A percentile compares a stretch with the other conserved stretches of the same genome.
Conservation (phyloP, 345 rosid genomes). For the Hibiscus trionum region DNA sequence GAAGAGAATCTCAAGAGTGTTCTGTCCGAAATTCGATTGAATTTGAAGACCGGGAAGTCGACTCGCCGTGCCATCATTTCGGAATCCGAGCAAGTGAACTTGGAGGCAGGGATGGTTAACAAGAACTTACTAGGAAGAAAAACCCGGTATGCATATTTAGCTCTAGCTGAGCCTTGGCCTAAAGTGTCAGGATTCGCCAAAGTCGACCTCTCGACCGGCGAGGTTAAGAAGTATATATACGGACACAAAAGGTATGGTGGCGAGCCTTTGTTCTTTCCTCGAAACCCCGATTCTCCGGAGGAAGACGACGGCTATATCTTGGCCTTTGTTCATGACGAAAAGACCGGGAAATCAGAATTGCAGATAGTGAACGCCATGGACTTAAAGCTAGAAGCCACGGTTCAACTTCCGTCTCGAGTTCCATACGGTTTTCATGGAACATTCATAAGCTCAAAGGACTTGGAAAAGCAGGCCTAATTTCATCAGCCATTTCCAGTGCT, state of each 20-base stretch:
- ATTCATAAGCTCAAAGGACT: slow-evolving; percentile 39
- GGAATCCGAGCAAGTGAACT: slow-evolving; percentile 52
- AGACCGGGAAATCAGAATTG: slow-evolving; percentile 64
- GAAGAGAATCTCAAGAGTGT: slow-evolving; percentile 66
- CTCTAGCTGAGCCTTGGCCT: slow-evolving; percentile 87
- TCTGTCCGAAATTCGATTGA: slow-evolving; percentile 65
- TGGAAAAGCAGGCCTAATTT: slow-evolving; percentile 38
- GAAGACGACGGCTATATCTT: slow-evolving; percentile 66
- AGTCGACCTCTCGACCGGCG: slow-evolving; percentile 55
- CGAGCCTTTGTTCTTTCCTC: slow-evolving; percentile 65
- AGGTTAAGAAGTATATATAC: slow-evolving; percentile 45
- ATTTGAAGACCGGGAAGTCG: slow-evolving; percentile 53
- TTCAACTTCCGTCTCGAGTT: slow-evolving; percentile 71
- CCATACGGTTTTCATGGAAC: slow-evolving; percentile 34
- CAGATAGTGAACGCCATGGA: slow-evolving; percentile 60
- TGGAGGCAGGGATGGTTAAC: slow-evolving; percentile 91
- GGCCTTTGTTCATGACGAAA: slow-evolving; percentile 70
- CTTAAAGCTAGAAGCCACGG: slow-evolving; percentile 50
- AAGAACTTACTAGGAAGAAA: slow-evolving; percentile 62
- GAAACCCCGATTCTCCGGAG: slow-evolving; percentile 14
- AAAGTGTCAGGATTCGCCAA: slow-evolving; percentile 82
- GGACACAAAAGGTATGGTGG: slow-evolving; percentile 65
- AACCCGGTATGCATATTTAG: slow-evolving; percentile 58
- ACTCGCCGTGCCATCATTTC: slow-evolving; percentile 50
- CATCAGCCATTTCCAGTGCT: background rate